These are phyloP conservation scores for Trichophyton verrucosum DNA, from an alignment of 2,329 filamentous ascomycete species.

Conservation along the genomic window DNA sequence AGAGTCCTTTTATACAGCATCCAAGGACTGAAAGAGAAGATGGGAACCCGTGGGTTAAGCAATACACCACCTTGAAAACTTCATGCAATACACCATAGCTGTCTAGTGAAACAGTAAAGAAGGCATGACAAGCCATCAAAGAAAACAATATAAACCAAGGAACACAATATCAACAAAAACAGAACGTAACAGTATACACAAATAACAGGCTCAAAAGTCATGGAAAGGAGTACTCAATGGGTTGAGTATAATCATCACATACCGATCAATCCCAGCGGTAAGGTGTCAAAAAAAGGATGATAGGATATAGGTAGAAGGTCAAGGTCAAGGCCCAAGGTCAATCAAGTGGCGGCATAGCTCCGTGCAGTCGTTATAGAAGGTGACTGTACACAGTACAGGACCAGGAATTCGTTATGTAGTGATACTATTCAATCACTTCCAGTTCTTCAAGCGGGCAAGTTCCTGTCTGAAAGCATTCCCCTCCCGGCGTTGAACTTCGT, in stretches of 20 bases:
- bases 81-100: background rate
- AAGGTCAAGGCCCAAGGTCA: background rate
- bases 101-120: background rate
- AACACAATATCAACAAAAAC: background rate
- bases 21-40: background rate
- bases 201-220: background rate
- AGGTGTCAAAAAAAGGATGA: background rate
- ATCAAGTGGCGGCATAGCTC: background rate
- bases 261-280: background rate
- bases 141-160: background rate
- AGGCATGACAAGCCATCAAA: background rate
- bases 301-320: background rate
- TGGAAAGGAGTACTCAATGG: background rate
- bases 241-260: background rate
- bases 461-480: conserved; percentile 28
- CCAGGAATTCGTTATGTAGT: background rate
- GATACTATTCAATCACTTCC: conserved; percentile 13
- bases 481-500: conserved; percentile 19
- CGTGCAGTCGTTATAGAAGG: background rate
- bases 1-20: background rate
- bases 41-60: background rate
- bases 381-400: background rate
- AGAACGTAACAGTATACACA: background rate
- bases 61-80: background rate
- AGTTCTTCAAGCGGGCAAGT: conserved; percentile 27